A percentile compares a stretch with the other conserved stretches of the same genome.
Evolutionary conservation across 345 rosid genomes (phyloP).

Genomic region (Raphanus sativus): DNA sequence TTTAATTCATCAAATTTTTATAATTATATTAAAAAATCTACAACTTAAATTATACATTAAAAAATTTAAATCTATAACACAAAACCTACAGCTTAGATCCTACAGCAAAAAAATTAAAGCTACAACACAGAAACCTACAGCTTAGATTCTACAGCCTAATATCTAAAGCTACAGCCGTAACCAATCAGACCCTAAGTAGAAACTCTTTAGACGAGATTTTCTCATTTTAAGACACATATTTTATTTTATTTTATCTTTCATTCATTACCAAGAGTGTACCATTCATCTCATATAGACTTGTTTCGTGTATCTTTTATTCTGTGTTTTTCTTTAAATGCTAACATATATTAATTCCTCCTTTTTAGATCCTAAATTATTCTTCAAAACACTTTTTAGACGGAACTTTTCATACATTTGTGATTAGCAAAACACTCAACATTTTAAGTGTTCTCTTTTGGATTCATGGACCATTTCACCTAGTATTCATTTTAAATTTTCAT

Average conservation of each 20-base stretch:
- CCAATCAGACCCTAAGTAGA: too few relatives aligned
- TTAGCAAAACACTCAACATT: not conserved
- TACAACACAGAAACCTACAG: too few relatives aligned
- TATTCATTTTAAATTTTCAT: not conserved
- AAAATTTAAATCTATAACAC: too few relatives aligned
- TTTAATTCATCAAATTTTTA: too few relatives aligned
- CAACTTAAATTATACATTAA: too few relatives aligned
- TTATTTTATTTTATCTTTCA: not conserved
- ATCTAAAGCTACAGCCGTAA: too few relatives aligned
- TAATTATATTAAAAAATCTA: too few relatives aligned
- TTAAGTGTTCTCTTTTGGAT: not conserved
- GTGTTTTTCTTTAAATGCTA: not conserved
- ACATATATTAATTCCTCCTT: not conserved
- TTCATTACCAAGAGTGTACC: not conserved
- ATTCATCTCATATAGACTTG: not conserved
- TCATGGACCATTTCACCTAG: not conserved
- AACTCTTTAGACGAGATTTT: not conserved
- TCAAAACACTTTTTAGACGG: not conserved
- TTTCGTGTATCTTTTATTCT: not conserved
- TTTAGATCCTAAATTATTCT: not conserved
- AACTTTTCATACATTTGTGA: not conserved
- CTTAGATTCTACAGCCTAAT: too few relatives aligned
- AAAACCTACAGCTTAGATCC: too few relatives aligned
- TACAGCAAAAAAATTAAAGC: too few relatives aligned
- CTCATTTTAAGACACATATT: not conserved